Conservation (phyloP, 345 rosid genomes). For the Acer negundo region DNA sequence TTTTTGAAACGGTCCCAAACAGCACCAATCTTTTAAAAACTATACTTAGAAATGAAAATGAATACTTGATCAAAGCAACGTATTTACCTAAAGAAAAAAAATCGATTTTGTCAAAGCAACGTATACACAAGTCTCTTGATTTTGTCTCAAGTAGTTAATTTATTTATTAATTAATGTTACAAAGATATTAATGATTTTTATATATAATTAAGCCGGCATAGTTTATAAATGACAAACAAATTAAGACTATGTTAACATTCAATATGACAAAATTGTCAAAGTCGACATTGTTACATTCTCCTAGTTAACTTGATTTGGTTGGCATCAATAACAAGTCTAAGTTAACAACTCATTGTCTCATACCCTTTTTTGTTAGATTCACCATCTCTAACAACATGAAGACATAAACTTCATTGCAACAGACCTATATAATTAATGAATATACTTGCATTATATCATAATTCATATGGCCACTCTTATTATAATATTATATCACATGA, state of each 20-base stretch:
- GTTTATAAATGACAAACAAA: background rate
- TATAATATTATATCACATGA: no score
- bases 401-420: no score
- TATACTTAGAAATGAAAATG: no score
- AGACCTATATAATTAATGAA: no score
- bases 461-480: no score
- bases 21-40: no score
- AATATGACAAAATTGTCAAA: background rate
- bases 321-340: background rate
- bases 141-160: background rate
- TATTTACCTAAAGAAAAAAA: background rate
- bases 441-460: no score
- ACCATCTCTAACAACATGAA: no score
- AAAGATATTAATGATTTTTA: background rate
- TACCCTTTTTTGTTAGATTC: background rate
- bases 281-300: background rate
- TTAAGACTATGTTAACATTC: background rate
- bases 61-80: no score
- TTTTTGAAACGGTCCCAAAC: no score
- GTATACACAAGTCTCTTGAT: no score
- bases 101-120: no score
- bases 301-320: background rate
- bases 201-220: background rate
- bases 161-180: background rate
- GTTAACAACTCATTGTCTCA: background rate